phyloP scores from a whole-genome alignment of 2,329 filamentous ascomycete genomes.

The Colletotrichum shisoi region DNA sequence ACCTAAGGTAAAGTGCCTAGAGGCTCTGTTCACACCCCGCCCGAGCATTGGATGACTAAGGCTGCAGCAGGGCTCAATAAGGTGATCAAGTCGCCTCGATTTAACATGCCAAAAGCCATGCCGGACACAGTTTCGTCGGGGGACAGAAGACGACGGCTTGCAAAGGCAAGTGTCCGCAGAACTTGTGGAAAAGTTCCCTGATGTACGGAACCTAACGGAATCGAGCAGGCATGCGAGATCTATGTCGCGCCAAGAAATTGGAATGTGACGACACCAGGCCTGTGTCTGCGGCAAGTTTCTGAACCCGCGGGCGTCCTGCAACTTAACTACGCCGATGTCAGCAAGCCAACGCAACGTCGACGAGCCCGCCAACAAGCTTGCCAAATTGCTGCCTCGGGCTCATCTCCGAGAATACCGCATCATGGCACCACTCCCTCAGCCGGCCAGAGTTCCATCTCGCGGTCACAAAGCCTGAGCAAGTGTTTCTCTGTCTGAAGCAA shows the following conservation, averaged over 20 bases:
- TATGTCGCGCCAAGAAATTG: not conserved
- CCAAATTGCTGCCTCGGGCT: not conserved
- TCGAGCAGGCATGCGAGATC: not conserved
- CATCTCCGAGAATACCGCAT: not conserved
- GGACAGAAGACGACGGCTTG: not conserved
- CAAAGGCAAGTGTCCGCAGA: not conserved
- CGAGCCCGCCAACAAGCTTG: not conserved
- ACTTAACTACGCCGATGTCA: slow-evolving; percentile 10
- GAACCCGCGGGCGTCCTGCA: not conserved
- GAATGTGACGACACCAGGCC: not conserved
- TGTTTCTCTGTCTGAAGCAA: too few species aligned
- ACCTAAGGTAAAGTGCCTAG: too few species aligned
- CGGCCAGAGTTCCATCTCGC: too few species aligned
- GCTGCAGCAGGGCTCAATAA: too few species aligned
- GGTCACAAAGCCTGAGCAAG: too few species aligned
- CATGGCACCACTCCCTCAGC: not conserved
- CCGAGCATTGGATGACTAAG: too few species aligned
- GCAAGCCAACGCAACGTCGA: not conserved
- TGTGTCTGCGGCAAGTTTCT: not conserved
- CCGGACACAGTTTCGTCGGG: not conserved
- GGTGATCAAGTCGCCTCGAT: too few species aligned
- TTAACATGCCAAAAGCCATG: not conserved
- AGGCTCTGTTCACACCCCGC: too few species aligned
- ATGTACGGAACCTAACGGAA: not conserved
- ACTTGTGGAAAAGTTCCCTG: not conserved